Evolutionary conservation across 306 rosid genomes (phyloP), one percentile per base, ranked within the genome.

Genomic region (Aeschynomene evenia): DNA sequence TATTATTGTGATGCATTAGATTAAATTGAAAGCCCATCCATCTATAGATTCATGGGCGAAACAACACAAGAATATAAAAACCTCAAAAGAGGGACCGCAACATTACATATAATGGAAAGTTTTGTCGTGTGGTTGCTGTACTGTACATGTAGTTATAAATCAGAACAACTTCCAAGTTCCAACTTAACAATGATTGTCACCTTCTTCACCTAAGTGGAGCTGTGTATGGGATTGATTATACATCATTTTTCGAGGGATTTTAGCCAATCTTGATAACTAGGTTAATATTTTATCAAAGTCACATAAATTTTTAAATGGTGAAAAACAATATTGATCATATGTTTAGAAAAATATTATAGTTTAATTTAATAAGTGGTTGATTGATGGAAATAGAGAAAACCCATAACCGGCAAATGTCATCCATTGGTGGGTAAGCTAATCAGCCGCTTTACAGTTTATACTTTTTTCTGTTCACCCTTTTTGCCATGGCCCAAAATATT

Each of bases 91-190:
- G 2, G 12, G 4, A 23, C 26, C 24, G 4, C 7, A 37, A 68
- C 21, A n/a, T n/a, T n/a, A n/a, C n/a, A 11, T 34, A 20, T 21
- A 20, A 8, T 10, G 23, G 2, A 48, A 29, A 15, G 0, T 66
- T 49, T n/a, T 66, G 71, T 31, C 59, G 13, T 4, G 18, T 36
- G 55, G 46, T 42, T 12, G 49, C 12, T 63, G 72, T 21, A 28
- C 12, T 63, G 72, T 21, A 28, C 48, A 54, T 16, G 23, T 19
- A 39, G 37, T 28, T 64, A 1, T 28, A 64, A 21, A 42, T 21
- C 50, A 42, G 59, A 53, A 74, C 46, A 43, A 71, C 33, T 51
- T 22, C 19, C 45, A 37, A 68, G 43, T 33, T 33, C 37, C 37
- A 33, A 33, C 43, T 20, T 1, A 39, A 36, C 4, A 62, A 40